Evolutionary conservation across 306 rosid species (phyloP).

Genomic region (Gillenia trifoliata): DNA sequence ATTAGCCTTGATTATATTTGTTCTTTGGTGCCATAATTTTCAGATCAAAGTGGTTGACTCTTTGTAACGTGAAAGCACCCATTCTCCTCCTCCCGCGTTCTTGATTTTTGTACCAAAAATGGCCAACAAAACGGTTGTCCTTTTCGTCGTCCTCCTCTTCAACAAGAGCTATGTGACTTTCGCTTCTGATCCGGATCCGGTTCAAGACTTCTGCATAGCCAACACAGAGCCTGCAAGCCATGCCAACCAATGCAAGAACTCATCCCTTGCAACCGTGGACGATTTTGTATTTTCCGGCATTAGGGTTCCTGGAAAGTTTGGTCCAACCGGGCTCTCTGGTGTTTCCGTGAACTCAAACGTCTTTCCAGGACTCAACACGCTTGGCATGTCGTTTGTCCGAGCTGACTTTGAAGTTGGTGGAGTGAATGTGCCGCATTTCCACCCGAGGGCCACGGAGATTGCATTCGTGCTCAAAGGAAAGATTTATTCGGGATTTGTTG

Average conservation of each 20-base stretch:
- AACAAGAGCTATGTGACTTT: slow-evolving; percentile 18
- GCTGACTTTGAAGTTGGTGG: slow-evolving; percentile 84
- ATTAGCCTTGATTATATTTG: not conserved
- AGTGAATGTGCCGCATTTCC: slow-evolving; percentile 72
- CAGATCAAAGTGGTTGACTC: not conserved
- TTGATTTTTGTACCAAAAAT: slow-evolving; percentile 19
- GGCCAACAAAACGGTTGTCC: slow-evolving; percentile 16
- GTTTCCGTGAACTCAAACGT: slow-evolving; percentile 57
- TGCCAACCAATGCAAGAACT: slow-evolving; percentile 57
- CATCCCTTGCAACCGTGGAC: slow-evolving; percentile 56
- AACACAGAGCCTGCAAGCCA: slow-evolving; percentile 15
- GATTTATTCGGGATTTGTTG: slow-evolving; percentile 79
- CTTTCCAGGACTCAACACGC: slow-evolving; percentile 89
- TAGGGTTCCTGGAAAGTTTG: slow-evolving; percentile 56
- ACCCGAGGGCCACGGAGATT: slow-evolving; percentile 87
- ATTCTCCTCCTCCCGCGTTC: slow-evolving; percentile 2
- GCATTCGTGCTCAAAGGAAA: slow-evolving; percentile 72
- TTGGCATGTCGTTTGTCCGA: slow-evolving; percentile 75
- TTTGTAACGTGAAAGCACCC: not conserved
- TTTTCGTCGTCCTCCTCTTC: slow-evolving; percentile 28
- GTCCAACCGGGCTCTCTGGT: slow-evolving; percentile 52
- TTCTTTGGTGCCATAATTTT: not conserved
- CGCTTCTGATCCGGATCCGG: slow-evolving; percentile 91
- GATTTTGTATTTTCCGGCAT: slow-evolving; percentile 76
- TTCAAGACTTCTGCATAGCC: slow-evolving; percentile 74